Conservation (phyloP, 2,329 filamentous ascomycete genomes). For the Colletotrichum phormii region DNA sequence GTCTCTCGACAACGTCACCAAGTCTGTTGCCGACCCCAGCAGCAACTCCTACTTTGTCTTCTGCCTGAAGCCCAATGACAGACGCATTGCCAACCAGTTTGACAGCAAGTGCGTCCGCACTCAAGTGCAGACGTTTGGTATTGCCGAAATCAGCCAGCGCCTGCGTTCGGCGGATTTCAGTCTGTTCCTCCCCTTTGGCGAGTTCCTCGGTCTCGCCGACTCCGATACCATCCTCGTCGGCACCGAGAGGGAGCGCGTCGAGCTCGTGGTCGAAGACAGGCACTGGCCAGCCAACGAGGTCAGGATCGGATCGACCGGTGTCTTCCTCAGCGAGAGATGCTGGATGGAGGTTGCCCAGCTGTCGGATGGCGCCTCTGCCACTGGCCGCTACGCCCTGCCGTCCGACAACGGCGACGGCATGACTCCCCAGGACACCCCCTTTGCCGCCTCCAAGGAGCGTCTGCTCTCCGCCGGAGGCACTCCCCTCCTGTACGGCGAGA, state of each 20-base stretch:
- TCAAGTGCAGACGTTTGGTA: slow-evolving; percentile 94
- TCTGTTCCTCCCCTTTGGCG: slow-evolving; percentile 93
- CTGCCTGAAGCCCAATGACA: slow-evolving; percentile 96
- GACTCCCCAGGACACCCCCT: slow-evolving; percentile 70
- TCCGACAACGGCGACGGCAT: slow-evolving; percentile 74
- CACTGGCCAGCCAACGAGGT: slow-evolving; percentile 95
- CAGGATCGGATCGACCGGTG: slow-evolving; percentile 87
- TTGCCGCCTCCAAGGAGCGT: slow-evolving; percentile 72
- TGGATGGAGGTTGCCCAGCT: slow-evolving; percentile 92
- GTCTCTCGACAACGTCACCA: slow-evolving; percentile 89
- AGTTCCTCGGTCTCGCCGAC: slow-evolving; percentile 91
- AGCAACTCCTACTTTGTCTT: slow-evolving; percentile 97
- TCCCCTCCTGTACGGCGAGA: slow-evolving; percentile 77
- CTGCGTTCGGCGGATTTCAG: slow-evolving; percentile 95
- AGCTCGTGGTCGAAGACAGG: slow-evolving; percentile 91
- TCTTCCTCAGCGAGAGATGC: slow-evolving; percentile 95
- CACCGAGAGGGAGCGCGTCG: slow-evolving; percentile 90
- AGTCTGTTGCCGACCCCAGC: slow-evolving; percentile 82
- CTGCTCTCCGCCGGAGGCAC: slow-evolving; percentile 64
- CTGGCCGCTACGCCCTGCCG: slow-evolving; percentile 62
- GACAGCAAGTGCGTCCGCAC: slow-evolving; percentile 98
- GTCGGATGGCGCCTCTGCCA: slow-evolving; percentile 68
- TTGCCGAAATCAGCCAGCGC: slow-evolving; percentile 95
- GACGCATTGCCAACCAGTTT: slow-evolving; percentile 97
- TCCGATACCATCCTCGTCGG: slow-evolving; percentile 87